phyloP scores from a whole-genome alignment of 2,329 filamentous ascomycete genomes.

The Domatiomyces globalis region DNA sequence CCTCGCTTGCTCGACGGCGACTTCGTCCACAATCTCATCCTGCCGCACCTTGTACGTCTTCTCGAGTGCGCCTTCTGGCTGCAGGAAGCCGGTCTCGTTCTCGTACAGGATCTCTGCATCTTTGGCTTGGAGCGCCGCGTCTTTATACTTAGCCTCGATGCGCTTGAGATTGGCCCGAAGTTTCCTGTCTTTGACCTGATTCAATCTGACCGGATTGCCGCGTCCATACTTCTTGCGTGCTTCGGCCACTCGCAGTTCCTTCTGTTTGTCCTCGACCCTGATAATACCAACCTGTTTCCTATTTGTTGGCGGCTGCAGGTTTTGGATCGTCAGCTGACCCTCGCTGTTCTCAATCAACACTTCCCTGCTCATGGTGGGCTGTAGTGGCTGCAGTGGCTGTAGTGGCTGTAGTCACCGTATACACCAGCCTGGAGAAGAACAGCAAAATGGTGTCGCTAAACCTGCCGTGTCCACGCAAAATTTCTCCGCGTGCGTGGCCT shows the following conservation, averaged over 20 bases:
- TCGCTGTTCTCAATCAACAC: conserved; percentile 15
- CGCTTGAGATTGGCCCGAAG: conserved; percentile 63
- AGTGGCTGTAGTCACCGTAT: neutral
- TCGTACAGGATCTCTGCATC: conserved; percentile 92
- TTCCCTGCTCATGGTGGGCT: conserved; percentile 10
- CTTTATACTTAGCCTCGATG: conserved; percentile 69
- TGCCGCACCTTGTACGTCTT: conserved; percentile 86
- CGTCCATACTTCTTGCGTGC: conserved; percentile 72
- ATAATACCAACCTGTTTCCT: conserved; percentile 13
- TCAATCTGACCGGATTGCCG: conserved; percentile 59
- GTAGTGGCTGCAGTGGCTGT: too few relatives aligned
- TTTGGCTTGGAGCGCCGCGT: conserved; percentile 70
- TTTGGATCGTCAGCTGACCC: conserved; percentile 17
- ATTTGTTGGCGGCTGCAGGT: conserved; percentile 14
- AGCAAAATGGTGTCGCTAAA: neutral
- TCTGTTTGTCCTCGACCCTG: conserved; percentile 24
- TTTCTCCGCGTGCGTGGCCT: neutral
- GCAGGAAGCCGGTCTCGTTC: conserved; percentile 70
- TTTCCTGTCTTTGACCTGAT: conserved; percentile 75
- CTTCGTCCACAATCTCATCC: conserved; percentile 61
- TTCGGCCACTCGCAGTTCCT: conserved; percentile 27
- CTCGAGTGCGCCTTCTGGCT: conserved; percentile 78
- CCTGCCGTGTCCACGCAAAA: neutral
- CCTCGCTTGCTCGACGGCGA: conserved; percentile 72
- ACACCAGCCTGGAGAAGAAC: neutral